Percentiles rank a stretch among this genome's conserved stretches.
phyloP scores from a whole-genome alignment of 2,329 filamentous ascomycete species.

The Xylaria sp. region DNA sequence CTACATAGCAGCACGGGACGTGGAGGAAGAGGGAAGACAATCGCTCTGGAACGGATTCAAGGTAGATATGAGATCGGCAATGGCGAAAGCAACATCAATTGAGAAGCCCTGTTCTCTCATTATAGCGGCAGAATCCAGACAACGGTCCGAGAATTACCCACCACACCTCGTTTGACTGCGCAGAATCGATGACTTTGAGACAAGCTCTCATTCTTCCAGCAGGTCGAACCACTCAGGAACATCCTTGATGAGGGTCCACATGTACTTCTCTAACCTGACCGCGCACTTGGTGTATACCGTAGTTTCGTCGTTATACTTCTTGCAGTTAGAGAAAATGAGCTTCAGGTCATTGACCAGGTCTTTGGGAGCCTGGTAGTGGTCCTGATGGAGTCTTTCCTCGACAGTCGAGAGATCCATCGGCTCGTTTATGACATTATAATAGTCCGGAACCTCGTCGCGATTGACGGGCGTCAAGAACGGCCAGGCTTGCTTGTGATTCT shows the following conservation, averaged over 20 bases:
- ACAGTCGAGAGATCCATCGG: slow-evolving; percentile 96
- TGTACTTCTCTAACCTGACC: slow-evolving; percentile 86
- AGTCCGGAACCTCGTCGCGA: slow-evolving; percentile 93
- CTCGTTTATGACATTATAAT: slow-evolving; percentile 96
- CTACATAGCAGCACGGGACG: too few relatives aligned
- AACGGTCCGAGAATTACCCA: background rate
- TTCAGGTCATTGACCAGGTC: slow-evolving; percentile 87
- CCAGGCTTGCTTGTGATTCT: slow-evolving; percentile 91
- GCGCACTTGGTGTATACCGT: slow-evolving; percentile 94
- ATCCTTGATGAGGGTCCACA: slow-evolving; percentile 89
- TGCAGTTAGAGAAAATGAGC: slow-evolving; percentile 90
- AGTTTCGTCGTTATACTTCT: slow-evolving; percentile 91
- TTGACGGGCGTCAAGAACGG: slow-evolving; percentile 93
- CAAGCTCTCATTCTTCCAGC: background rate
- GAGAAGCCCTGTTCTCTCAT: too few relatives aligned
- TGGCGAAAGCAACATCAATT: too few relatives aligned
- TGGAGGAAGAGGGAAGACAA: too few relatives aligned
- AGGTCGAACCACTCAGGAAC: slow-evolving; percentile 78
- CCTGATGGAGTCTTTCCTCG: slow-evolving; percentile 91
- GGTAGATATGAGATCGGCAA: too few relatives aligned
- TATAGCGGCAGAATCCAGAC: too few relatives aligned
- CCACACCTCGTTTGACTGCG: background rate
- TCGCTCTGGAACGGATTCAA: too few relatives aligned
- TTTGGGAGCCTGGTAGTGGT: slow-evolving; percentile 84
- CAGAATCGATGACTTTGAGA: background rate